Conservation (phyloP, 306 rosid species). For the Ormosia semicastrata region DNA sequence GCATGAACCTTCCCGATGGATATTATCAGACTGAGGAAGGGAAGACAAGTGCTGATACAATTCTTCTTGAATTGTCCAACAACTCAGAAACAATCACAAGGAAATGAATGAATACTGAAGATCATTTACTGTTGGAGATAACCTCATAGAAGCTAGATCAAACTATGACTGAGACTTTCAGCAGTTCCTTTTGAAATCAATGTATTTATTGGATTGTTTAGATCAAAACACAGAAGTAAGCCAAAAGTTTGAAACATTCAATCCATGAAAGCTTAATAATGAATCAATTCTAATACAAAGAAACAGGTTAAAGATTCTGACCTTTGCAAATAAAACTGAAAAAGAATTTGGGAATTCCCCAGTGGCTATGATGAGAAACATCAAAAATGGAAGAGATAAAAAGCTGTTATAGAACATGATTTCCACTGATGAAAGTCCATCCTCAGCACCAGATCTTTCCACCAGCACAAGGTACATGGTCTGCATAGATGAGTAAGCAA, state of each 20-base stretch:
- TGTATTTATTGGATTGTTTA: not conserved
- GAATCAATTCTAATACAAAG: slow-evolving; percentile 12
- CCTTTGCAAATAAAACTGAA: slow-evolving; percentile 74
- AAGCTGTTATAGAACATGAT: slow-evolving; percentile 95
- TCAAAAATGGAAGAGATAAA: slow-evolving; percentile 87
- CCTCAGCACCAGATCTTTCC: slow-evolving; percentile 95
- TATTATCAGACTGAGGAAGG: not conserved
- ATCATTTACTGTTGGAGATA: not conserved
- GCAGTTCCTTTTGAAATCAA: slow-evolving; percentile 10
- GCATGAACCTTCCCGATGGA: not conserved
- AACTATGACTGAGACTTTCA: not conserved
- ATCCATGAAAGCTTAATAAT: not conserved
- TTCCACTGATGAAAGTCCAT: slow-evolving; percentile 87
- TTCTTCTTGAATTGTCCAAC: slow-evolving; percentile 4
- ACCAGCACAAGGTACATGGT: slow-evolving; percentile 97
- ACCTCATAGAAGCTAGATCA: not conserved
- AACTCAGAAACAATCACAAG: not conserved
- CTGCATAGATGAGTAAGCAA: slow-evolving; percentile 45
- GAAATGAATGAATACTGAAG: not conserved
- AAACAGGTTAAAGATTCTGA: slow-evolving; percentile 37
- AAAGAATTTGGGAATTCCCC: slow-evolving; percentile 92
- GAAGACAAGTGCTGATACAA: not conserved
- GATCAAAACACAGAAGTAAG: not conserved
- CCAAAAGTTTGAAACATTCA: not conserved
- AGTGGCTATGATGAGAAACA: slow-evolving; percentile 79